phyloP scores from a whole-genome alignment of 495 filamentous ascomycete genomes.

The Podospora sp. region DNA sequence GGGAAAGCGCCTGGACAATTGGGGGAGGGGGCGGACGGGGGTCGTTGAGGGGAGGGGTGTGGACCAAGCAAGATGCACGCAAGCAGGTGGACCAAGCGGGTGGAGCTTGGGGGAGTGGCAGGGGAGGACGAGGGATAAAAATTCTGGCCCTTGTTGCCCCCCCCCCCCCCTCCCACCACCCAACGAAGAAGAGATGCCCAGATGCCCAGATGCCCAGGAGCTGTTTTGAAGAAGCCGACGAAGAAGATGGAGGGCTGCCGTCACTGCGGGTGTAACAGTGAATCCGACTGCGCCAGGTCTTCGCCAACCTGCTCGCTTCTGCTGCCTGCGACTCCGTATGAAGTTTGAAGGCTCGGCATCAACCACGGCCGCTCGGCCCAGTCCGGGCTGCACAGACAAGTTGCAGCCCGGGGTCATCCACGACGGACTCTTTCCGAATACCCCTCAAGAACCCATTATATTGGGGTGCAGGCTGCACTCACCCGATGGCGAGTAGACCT shows the following conservation, averaged over 20 bases:
- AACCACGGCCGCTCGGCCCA: conserved; percentile 11
- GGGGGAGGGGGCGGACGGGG: conserved; percentile 24
- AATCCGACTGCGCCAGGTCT: background rate
- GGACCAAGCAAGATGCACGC: conserved; percentile 34
- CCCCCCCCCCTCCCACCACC: no score
- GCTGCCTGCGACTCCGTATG: background rate
- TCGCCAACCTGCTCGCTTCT: background rate
- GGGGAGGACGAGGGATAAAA: conserved; percentile 29
- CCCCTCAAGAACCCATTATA: conserved; percentile 18
- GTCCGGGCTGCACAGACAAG: conserved; percentile 21
- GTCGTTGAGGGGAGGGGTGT: conserved; percentile 30
- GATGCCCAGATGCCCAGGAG: background rate
- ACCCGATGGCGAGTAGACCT: conserved; percentile 11
- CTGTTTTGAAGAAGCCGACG: background rate
- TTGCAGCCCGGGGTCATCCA: background rate
- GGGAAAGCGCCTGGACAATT: conserved; percentile 33
- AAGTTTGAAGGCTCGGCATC: background rate
- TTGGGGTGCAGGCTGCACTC: conserved; percentile 21
- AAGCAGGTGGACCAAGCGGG: conserved; percentile 43
- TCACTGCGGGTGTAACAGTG: background rate
- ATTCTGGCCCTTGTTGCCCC: conserved; percentile 17
- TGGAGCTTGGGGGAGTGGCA: conserved; percentile 26
- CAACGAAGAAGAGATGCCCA: background rate
- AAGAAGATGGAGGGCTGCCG: background rate
- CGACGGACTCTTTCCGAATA: conserved; percentile 13